Percentiles rank a stretch among this genome's conserved stretches.
These are phyloP conservation scores for Austroboletus rostrupii DNA, from an alignment of 1,284 basidiomycete species.

Conservation along the genomic window DNA sequence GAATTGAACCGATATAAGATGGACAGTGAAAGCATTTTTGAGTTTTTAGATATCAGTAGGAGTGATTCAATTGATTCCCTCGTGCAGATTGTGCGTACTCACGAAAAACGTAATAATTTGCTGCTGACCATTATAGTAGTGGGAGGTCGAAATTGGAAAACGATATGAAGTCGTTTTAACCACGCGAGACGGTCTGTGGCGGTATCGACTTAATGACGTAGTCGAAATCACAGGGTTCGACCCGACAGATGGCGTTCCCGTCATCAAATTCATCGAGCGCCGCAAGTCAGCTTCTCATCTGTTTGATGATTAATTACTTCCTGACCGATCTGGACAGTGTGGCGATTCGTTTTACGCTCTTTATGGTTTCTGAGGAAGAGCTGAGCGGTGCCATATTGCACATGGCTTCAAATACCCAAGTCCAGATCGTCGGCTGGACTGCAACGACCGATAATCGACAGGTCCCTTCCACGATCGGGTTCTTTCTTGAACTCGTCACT, in stretches of 20 bases:
- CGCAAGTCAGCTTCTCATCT: background rate
- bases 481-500: background rate
- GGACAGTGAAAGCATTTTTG: background rate
- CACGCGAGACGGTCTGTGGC: background rate
- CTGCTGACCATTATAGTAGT: background rate
- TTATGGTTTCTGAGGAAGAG: background rate
- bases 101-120: background rate
- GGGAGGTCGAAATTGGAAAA: background rate
- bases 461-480: background rate
- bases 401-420: background rate
- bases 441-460: background rate
- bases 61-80: background rate
- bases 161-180: background rate
- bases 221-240: background rate
- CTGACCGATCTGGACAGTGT: background rate
- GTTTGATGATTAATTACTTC: background rate
- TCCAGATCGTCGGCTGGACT: background rate
- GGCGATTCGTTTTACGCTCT: background rate
- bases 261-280: background rate
- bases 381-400: background rate
- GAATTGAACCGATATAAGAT: background rate
- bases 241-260: background rate
- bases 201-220: background rate
- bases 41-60: background rate
- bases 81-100: background rate